Base-by-base conservation (phyloP, 495 filamentous ascomycete genomes). In the Aspergillus bridgeri region DNA sequence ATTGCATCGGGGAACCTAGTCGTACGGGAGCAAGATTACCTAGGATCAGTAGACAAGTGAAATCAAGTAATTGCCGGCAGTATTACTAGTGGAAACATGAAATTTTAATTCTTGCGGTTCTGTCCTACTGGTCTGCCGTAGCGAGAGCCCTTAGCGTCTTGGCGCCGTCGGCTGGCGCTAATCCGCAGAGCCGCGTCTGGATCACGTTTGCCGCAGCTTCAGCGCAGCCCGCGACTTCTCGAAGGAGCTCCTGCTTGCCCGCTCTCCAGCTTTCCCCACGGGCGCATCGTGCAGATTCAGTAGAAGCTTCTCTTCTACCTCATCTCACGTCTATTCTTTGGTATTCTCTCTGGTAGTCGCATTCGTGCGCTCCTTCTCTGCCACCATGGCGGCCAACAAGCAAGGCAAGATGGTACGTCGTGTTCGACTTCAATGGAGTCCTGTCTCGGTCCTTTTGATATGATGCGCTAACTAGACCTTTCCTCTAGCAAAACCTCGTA, bases 361-460 rank as follows among this genome's bases (percentile, higher is more conserved):
- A 78, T 82, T 82, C 80, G 84, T 84, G 81, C 81, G 80, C 79
- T 75, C 67, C 24, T 71, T 51, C 42, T 69, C 65, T 63, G 76
- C 68, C 73, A 88, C 74, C 77, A 93, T 96, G 87, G 86, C 87
- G 63, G 67, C 82, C 53, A 96, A 96, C 83, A 95, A 95, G 73
- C 90, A 96, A 70, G 94, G 94, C 73, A 97, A 97, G 83, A 98
- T 98, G 94, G 94, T 98, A 80, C 86, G 91, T 74, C 66, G 38
- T 19, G 43, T 63, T 61, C 33, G 33, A 38, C 33, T 13, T 29
- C 66, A 61, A 74, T 55, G 57, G 56, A 59, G 76, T 70, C 71
- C 42, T 52, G 38, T 42, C 29, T 15, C 22, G 21, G 33, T 15
- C 22, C 20, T 47, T 42, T 7, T 17, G 17, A 48, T 25, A 43